Percentiles rank a stretch among this genome's conserved stretches.
Evolutionary conservation across 257 asterid genomes (phyloP).

Genomic region (Solanum boliviense): DNA sequence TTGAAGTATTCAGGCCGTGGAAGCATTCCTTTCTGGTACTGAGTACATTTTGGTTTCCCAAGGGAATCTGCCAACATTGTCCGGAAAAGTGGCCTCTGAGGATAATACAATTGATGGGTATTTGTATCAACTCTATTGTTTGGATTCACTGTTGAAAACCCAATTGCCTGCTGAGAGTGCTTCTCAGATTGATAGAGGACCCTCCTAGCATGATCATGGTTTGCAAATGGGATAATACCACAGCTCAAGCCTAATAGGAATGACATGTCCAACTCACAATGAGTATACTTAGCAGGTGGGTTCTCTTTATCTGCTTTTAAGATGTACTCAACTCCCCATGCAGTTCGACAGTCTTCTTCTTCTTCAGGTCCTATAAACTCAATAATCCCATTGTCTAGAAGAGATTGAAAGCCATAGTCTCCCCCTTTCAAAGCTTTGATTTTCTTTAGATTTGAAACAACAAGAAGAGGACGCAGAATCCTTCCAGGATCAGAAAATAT

Average conservation of each 20-base stretch:
- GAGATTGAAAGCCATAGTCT: conserved; percentile 41
- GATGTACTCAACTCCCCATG: conserved; percentile 69
- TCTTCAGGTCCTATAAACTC: conserved; percentile 93
- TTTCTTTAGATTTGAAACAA: conserved; percentile 58
- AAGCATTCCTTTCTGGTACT: conserved; percentile 45
- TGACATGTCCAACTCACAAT: conserved; percentile 79
- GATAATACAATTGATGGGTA: conserved; percentile 75
- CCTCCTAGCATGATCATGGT: conserved; percentile 86
- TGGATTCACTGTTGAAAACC: conserved; percentile 67
- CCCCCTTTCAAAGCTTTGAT: conserved; percentile 48
- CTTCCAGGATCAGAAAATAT: conserved; percentile 91
- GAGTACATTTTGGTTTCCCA: conserved; percentile 45
- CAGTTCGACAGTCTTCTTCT: conserved; percentile 82
- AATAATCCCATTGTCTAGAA: conserved; percentile 55
- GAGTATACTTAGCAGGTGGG: conserved; percentile 63
- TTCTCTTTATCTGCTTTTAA: conserved; percentile 40
- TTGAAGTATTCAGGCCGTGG: conserved; percentile 79
- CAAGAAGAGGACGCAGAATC: conserved; percentile 84
- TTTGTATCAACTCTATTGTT: conserved; percentile 64
- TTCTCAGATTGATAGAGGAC: conserved; percentile 89
- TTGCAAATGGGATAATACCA: conserved; percentile 80
- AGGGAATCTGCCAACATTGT: conserved; percentile 77
- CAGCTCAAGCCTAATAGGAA: conserved; percentile 77
- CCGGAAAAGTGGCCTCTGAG: conserved; percentile 76
- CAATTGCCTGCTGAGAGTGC: conserved; percentile 97